Percentiles rank a stretch among this genome's conserved stretches.
These are phyloP conservation scores for Diplogelasinospora grovesii DNA, from an alignment of 495 filamentous ascomycete species.

Conservation along the genomic window DNA sequence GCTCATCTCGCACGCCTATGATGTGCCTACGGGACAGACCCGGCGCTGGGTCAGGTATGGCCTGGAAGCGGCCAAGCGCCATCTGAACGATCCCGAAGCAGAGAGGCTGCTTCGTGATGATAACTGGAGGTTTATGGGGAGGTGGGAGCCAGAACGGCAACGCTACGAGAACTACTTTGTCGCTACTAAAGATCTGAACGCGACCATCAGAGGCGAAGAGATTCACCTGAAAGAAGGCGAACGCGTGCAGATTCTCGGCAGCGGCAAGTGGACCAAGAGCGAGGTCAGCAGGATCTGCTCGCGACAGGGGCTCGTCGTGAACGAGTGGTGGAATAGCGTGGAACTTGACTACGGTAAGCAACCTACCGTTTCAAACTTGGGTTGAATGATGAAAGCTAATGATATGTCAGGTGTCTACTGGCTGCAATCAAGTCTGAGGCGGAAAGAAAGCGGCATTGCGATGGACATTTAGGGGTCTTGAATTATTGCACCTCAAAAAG, in stretches of 20 bases:
- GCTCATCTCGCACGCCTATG: conserved; percentile 5
- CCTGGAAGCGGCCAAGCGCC: conserved; percentile 4
- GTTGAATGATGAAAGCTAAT: not conserved
- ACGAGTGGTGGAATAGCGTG: conserved; percentile 1
- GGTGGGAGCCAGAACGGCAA: conserved; percentile 5
- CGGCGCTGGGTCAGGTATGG: conserved; percentile 9
- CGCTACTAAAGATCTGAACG: not conserved
- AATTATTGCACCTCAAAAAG: too few species aligned
- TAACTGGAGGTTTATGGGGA: conserved; percentile 10
- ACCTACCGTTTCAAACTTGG: not conserved
- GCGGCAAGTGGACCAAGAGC: conserved; percentile 10
- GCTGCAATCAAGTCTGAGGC: conserved; percentile 5
- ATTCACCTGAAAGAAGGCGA: conserved; percentile 6
- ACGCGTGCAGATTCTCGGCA: conserved; percentile 3
- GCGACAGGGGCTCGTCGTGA: conserved; percentile 3
- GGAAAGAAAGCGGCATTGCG: conserved; percentile 8
- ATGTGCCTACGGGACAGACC: conserved; percentile 4
- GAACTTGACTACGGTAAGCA: conserved; percentile 11
- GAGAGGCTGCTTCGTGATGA: conserved; percentile 1
- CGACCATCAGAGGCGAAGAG: not conserved
- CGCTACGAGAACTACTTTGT: conserved; percentile 11
- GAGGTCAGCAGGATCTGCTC: not conserved
- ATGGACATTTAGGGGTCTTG: too few species aligned
- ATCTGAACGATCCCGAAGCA: not conserved
- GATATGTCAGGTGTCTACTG: conserved; percentile 13